phyloP scores from a whole-genome alignment of 345 rosid genomes.

The Corymbia maculata region DNA sequence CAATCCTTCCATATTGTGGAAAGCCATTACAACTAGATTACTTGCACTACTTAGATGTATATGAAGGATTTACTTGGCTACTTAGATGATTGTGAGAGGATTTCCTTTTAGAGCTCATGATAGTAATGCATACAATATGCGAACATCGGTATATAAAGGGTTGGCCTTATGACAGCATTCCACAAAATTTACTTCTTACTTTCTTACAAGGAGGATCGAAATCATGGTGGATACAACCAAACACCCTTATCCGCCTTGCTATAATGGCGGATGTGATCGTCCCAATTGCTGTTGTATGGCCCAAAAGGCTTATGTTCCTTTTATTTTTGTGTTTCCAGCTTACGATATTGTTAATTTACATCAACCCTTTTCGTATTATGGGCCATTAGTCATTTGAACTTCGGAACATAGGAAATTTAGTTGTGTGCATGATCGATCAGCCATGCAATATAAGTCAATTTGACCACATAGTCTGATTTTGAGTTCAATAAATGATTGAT shows the following conservation, averaged over 20 bases:
- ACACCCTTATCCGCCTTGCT: background rate
- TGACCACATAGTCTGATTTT: background rate
- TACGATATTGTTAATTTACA: background rate
- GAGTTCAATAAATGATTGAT: background rate
- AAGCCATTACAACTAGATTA: no score
- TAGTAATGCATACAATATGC: no score
- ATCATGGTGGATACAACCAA: background rate
- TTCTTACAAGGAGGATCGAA: background rate
- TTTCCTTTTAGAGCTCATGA: no score
- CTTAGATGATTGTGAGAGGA: no score
- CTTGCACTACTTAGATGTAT: no score
- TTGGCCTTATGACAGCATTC: background rate
- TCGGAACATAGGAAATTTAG: background rate
- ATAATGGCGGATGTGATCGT: no score
- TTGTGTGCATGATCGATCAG: background rate
- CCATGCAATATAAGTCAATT: background rate
- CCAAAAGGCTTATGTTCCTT: background rate
- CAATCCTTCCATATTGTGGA: no score
- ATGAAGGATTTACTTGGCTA: no score
- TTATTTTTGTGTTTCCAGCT: no score
- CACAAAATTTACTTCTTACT: background rate
- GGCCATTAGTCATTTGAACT: background rate
- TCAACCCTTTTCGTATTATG: background rate
- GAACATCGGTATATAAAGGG: background rate
- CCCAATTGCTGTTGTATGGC: background rate